phyloP scores from a whole-genome alignment of 2,329 filamentous ascomycete genomes.

The Geosmithia flava region DNA sequence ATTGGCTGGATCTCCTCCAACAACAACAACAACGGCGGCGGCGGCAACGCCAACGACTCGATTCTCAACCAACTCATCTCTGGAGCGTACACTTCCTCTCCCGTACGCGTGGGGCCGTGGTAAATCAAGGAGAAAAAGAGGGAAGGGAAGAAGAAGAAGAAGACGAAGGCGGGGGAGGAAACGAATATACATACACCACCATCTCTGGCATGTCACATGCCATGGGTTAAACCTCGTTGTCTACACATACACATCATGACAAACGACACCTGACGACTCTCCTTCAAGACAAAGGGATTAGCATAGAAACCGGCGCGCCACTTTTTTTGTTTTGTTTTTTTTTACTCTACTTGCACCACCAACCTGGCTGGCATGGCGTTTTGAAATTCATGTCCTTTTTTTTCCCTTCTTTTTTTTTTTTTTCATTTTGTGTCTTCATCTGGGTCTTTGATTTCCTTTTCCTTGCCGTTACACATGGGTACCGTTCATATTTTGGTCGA shows the following conservation, averaged over 20 bases:
- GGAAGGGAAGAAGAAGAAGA: neutral
- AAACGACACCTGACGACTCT: slow-evolving; percentile 13
- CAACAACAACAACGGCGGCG: slow-evolving; percentile 8
- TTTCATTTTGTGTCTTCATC: slow-evolving; percentile 8
- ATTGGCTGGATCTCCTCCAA: slow-evolving; percentile 63
- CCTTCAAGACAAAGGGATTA: slow-evolving; percentile 13
- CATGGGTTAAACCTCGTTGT: neutral
- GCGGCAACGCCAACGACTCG: slow-evolving; percentile 34
- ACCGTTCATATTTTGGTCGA: no score
- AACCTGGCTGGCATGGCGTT: slow-evolving; percentile 18
- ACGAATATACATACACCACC: neutral
- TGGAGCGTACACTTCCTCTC: slow-evolving; percentile 43
- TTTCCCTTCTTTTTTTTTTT: slow-evolving; percentile 4
- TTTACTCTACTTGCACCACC: slow-evolving; percentile 7
- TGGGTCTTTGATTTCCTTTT: neutral
- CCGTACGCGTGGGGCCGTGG: slow-evolving; percentile 52
- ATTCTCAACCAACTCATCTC: slow-evolving; percentile 51
- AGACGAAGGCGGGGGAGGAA: neutral
- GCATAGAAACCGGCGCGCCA: slow-evolving; percentile 20
- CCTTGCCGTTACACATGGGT: neutral
- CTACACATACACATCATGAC: neutral
- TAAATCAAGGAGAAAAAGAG: slow-evolving; percentile 16
- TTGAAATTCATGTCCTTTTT: slow-evolving; percentile 6
- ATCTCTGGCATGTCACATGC: neutral
- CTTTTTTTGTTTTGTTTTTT: slow-evolving; percentile 6